Evolutionary conservation across 2,329 filamentous ascomycete genomes (phyloP).

Genomic region (Emmonsiellopsis sp.): DNA sequence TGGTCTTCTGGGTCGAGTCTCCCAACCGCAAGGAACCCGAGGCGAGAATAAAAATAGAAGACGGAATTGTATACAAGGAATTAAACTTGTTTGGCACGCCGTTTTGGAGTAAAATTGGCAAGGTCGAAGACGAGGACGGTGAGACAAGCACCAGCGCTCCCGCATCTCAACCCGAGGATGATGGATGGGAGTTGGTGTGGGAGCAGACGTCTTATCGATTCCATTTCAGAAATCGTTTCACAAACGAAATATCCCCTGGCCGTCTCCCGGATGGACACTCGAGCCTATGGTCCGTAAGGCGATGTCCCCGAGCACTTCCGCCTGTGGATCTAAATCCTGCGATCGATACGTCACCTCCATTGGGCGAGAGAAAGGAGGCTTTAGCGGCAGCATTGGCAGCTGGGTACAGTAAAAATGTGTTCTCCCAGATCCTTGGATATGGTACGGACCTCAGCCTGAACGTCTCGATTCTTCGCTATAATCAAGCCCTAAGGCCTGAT

Average conservation of each 20-base stretch:
- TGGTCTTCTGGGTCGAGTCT: constrained; percentile 2
- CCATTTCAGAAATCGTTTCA: constrained; percentile 7
- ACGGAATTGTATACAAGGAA: background rate
- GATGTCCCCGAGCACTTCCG: background rate
- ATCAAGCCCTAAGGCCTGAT: background rate
- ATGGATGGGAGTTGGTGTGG: constrained; percentile 9
- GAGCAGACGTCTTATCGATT: constrained; percentile 6
- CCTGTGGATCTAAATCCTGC: background rate
- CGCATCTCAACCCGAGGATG: background rate
- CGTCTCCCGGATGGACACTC: background rate
- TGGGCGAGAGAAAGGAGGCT: constrained; percentile 4
- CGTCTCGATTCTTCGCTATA: background rate
- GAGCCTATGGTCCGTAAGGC: background rate
- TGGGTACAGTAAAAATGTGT: constrained; percentile 8
- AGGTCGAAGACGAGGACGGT: background rate
- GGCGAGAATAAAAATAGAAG: constrained; percentile 2
- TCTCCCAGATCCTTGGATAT: constrained; percentile 10
- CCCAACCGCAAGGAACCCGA: background rate
- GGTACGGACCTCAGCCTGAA: constrained; percentile 8
- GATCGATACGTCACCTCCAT: background rate
- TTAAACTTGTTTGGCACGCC: background rate
- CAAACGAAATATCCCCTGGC: constrained; percentile 1
- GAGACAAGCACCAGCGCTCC: background rate
- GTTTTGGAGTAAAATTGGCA: background rate
- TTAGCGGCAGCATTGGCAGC: constrained; percentile 7